Conservation (phyloP, 208 protist species). For the Naegleria fowleri region DNA sequence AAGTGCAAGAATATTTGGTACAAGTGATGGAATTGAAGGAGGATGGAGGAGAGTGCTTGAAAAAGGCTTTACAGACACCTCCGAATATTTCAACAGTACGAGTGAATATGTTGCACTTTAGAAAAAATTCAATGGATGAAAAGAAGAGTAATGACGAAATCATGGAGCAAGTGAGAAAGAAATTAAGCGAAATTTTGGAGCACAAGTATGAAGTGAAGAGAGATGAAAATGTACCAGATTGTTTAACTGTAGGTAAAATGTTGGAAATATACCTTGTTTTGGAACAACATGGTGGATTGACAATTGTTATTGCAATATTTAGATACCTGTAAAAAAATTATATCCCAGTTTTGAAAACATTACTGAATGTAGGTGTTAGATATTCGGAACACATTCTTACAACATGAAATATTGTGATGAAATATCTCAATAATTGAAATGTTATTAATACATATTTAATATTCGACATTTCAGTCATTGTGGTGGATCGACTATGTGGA, state of each 20-base stretch:
- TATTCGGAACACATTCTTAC: no score
- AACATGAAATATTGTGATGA: no score
- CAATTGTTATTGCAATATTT: no score
- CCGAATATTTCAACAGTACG: background rate
- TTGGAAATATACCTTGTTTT: no score
- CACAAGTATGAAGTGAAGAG: background rate
- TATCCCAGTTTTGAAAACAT: background rate
- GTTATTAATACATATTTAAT: no score
- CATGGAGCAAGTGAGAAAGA: background rate
- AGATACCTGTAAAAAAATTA: background rate
- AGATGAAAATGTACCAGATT: background rate
- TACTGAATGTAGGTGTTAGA: background rate
- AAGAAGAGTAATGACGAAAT: background rate
- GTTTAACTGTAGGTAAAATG: background rate
- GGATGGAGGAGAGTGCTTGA: background rate
- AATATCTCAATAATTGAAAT: no score
- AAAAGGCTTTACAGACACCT: background rate
- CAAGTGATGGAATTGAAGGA: background rate
- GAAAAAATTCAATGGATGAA: background rate
- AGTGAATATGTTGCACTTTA: background rate
- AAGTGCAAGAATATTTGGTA: background rate
- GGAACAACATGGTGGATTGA: no score
- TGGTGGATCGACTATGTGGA: conserved; percentile 65
- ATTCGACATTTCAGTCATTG: no score
- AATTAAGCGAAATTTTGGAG: background rate